A percentile compares a stretch with the other conserved stretches of the same genome.
These are phyloP conservation scores for Stephania yunnanensis DNA, from an alignment of 164 flowering plant species.

Conservation along the genomic window DNA sequence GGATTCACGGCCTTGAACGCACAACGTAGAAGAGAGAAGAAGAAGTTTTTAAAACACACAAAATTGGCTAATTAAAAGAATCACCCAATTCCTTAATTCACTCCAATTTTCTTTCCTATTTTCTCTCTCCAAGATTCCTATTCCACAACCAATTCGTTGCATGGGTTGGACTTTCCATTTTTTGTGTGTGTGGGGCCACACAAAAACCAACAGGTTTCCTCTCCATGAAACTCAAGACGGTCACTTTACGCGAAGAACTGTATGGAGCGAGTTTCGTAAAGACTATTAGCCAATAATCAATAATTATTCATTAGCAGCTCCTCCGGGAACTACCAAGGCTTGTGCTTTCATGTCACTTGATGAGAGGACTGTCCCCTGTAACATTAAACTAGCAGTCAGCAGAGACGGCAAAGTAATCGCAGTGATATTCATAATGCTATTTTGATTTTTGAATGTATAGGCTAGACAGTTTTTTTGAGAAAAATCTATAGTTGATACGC, in stretches of 20 bases:
- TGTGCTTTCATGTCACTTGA: constrained; percentile 35
- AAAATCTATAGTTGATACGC: background rate
- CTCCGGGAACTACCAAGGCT: constrained; percentile 27
- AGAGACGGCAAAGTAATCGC: constrained; percentile 4
- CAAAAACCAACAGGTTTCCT: too few species aligned
- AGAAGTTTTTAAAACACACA: too few species aligned
- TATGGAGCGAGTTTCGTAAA: background rate
- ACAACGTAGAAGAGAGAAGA: too few species aligned
- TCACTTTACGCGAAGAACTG: background rate
- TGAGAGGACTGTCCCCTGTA: constrained; percentile 49
- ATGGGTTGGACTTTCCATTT: too few species aligned
- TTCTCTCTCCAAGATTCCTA: too few species aligned
- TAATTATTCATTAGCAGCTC: constrained; percentile 12
- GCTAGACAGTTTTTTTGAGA: background rate
- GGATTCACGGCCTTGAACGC: too few species aligned
- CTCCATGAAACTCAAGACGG: background rate
- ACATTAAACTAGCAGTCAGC: constrained; percentile 17
- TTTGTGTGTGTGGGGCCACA: too few species aligned
- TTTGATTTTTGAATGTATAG: background rate
- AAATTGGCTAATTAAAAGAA: too few species aligned
- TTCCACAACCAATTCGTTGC: too few species aligned
- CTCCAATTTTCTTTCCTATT: too few species aligned
- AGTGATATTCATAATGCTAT: background rate
- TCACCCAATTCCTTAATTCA: too few species aligned
- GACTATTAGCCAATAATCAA: background rate